Conservation (phyloP, 805 yeast species). For the Alloascoidea africana region DNA sequence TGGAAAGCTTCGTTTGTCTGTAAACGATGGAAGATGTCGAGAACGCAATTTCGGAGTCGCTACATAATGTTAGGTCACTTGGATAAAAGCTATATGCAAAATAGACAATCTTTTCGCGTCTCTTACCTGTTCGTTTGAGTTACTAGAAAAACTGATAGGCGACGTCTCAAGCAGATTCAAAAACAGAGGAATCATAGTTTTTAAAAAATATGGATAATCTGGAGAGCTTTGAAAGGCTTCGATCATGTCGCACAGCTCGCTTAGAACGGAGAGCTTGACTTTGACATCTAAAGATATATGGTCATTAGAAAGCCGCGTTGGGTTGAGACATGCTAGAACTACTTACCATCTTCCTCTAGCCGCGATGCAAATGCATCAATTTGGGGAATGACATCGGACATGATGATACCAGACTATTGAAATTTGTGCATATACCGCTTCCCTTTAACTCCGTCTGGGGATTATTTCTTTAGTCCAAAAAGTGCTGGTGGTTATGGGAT, state of each 20-base stretch:
- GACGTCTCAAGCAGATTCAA: constrained; percentile 44
- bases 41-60: constrained; percentile 57
- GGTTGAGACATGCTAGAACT: neutral
- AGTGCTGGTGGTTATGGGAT: no score
- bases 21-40: constrained; percentile 70
- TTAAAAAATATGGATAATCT: constrained; percentile 68
- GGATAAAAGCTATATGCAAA: no score
- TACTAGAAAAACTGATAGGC: constrained; percentile 55
- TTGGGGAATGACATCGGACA: constrained; percentile 33
- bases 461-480: no score
- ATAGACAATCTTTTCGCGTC: no score
- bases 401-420: no score
- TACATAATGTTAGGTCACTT: constrained; percentile 20
- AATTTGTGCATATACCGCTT: no score
- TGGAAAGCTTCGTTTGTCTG: constrained; percentile 73
- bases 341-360: constrained; percentile 31
- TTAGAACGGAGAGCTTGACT: constrained; percentile 49
- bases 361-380: constrained; percentile 55
- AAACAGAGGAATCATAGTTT: constrained; percentile 56
- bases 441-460: no score
- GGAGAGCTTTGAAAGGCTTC: constrained; percentile 71
- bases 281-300: constrained; percentile 27
- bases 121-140: constrained; percentile 41
- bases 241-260: constrained; percentile 75
- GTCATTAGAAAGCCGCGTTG: neutral